These are phyloP conservation scores for Colletotrichum tabaci DNA, from an alignment of 2,329 filamentous ascomycete species.

Conservation along the genomic window DNA sequence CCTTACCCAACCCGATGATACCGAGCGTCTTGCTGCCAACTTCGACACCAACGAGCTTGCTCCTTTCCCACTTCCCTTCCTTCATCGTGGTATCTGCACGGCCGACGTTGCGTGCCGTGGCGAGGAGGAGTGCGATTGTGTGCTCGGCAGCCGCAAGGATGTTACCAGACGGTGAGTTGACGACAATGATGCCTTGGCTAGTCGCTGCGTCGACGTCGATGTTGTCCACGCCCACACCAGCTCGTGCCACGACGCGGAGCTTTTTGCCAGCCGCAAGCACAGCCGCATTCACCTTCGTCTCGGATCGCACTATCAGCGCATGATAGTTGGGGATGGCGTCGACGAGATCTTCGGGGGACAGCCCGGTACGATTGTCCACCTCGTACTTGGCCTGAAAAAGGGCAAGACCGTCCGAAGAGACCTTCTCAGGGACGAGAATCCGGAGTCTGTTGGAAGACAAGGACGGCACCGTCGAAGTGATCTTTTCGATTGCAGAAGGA, in stretches of 20 bases:
- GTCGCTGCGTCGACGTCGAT: constrained; percentile 83
- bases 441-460: constrained; percentile 50
- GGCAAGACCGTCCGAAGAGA: constrained; percentile 83
- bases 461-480: constrained; percentile 39
- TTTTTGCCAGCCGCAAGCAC: constrained; percentile 77
- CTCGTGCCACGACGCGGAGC: constrained; percentile 83
- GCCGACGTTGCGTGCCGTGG: constrained; percentile 81
- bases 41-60: constrained; percentile 82
- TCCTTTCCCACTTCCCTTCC: constrained; percentile 81
- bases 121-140: constrained; percentile 81
- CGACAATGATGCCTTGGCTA: constrained; percentile 80
- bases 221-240: constrained; percentile 88
- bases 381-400: constrained; percentile 77
- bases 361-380: constrained; percentile 76
- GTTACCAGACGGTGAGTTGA: constrained; percentile 85
- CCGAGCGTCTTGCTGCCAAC: constrained; percentile 83
- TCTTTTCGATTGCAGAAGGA: constrained; percentile 48
- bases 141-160: constrained; percentile 86
- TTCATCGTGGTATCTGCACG: constrained; percentile 80
- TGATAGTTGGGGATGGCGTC: constrained; percentile 80
- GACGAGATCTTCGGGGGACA: constrained; percentile 75
- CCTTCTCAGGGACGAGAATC: constrained; percentile 84
- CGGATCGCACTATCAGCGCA: constrained; percentile 84
- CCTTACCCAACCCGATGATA: constrained; percentile 86
- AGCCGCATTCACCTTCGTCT: constrained; percentile 82